Conservation (phyloP, 1,284 basidiomycete genomes). For the Pseudozyma pruni region DNA sequence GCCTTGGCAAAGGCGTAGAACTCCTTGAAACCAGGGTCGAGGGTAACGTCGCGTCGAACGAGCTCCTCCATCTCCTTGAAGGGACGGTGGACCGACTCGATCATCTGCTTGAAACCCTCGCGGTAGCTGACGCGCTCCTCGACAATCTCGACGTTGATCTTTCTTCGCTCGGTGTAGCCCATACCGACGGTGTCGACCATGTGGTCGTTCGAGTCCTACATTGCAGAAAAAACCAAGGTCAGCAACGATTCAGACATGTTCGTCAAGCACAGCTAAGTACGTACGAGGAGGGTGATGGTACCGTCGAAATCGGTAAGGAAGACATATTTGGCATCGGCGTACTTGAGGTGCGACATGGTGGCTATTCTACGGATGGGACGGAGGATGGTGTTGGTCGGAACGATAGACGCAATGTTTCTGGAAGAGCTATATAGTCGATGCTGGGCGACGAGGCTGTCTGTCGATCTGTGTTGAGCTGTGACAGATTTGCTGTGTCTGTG, state of each 20-base stretch:
- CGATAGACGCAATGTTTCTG: neutral
- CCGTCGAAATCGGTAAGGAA: slow-evolving; percentile 67
- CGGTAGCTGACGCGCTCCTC: slow-evolving; percentile 62
- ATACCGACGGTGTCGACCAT: slow-evolving; percentile 67
- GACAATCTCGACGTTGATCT: slow-evolving; percentile 67
- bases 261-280: slow-evolving; percentile 1
- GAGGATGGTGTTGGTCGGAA: slow-evolving; percentile 9
- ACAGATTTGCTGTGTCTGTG: neutral
- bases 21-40: slow-evolving; percentile 68
- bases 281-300: slow-evolving; percentile 60
- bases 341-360: slow-evolving; percentile 59
- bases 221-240: slow-evolving; percentile 1
- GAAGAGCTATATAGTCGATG: slow-evolving; percentile 3
- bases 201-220: slow-evolving; percentile 66
- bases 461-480: neutral
- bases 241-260: neutral
- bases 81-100: slow-evolving; percentile 63
- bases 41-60: slow-evolving; percentile 62
- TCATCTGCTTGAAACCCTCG: slow-evolving; percentile 66
- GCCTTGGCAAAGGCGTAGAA: slow-evolving; percentile 66
- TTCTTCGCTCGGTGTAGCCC: slow-evolving; percentile 67
- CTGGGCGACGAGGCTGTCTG: neutral
- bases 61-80: slow-evolving; percentile 65
- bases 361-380: neutral
- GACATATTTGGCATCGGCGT: slow-evolving; percentile 62